phyloP scores from a whole-genome alignment of 2,329 filamentous ascomycete species.

The Trichoderma breve region DNA sequence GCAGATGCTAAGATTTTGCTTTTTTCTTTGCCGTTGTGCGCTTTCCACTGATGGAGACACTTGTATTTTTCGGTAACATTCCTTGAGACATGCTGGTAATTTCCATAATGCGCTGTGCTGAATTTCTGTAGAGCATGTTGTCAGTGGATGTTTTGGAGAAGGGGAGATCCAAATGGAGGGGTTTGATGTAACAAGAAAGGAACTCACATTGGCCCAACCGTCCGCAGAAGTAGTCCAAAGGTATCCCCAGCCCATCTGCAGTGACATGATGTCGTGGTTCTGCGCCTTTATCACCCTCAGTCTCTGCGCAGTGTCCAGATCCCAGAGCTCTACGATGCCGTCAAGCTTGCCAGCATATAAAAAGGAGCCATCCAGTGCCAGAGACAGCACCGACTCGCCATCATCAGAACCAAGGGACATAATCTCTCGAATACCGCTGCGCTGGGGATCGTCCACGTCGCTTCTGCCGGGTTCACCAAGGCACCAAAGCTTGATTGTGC shows the following conservation, averaged over 20 bases:
- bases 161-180: accelerated
- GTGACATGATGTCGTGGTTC: conserved; percentile 77
- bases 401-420: conserved; percentile 62
- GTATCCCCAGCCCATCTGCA: conserved; percentile 81
- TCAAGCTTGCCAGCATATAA: conserved; percentile 86
- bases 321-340: conserved; percentile 93
- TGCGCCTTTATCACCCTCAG: conserved; percentile 82
- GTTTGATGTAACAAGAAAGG: neutral
- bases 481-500: conserved; percentile 91
- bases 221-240: conserved; percentile 88
- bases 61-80: conserved; percentile 77
- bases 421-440: conserved; percentile 65
- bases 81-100: conserved; percentile 49
- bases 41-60: conserved; percentile 73
- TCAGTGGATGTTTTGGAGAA: conserved; percentile 10
- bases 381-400: conserved; percentile 66
- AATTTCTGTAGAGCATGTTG: conserved; percentile 54
- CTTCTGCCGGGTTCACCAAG: conserved; percentile 40
- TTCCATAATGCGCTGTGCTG: conserved; percentile 62
- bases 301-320: conserved; percentile 89
- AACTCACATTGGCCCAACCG: conserved; percentile 75
- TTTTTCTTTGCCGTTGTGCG: conserved; percentile 81
- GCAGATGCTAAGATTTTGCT: conserved; percentile 86
- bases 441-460: conserved; percentile 43
- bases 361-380: conserved; percentile 86